Base-by-base conservation (phyloP, 306 rosid species). In the Dryas octopetala region DNA sequence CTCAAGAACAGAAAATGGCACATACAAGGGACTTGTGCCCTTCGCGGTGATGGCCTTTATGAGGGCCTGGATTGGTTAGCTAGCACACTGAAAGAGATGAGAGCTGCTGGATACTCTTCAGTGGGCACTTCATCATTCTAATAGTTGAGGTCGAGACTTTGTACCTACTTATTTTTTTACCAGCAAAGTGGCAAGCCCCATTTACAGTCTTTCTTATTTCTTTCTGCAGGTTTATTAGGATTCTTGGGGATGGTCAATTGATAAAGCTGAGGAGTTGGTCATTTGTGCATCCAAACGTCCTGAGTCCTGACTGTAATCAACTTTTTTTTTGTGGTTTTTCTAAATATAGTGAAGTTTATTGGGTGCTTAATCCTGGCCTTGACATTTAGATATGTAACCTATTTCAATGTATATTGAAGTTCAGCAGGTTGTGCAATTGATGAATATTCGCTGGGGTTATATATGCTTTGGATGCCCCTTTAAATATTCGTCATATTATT, bases 51-150 rank as follows among this genome's bases (percentile, higher is more conserved):
- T 75, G 98, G 98, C 16, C 98, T 94, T 76, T 94, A 91, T 53
- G 98, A 94, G 78, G 98, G 98, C 51, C 75, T 94, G 86, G 98
- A 94, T 83, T 94, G 97, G 98, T 84, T 94, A 82, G 87, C 97
- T 65, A 84, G 88, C 78, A 94, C 97, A 40, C 87, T 94, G 72
- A 94, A 94, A 86, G 96, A 91, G 79, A 91, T 81, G 85, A 83
- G 83, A 73, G 98, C 95, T 78, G 88, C 90, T 57, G 91, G 96
- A 78, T 90, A 84, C 81, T 88, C 96, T 76, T 88, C 91, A 38
- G 87, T 82, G 2, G 97, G 98, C 76, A 63, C 97, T 75, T 87
- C 93, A 12, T 85, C 98, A 19, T 91, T 94, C 87, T 94, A 78
- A 82, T 32, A 53, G 41, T 32, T 9, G 66, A 76, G 80, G 78